phyloP scores from a whole-genome alignment of 176 grass and related monocot genomes.

The Carex scoparia region DNA sequence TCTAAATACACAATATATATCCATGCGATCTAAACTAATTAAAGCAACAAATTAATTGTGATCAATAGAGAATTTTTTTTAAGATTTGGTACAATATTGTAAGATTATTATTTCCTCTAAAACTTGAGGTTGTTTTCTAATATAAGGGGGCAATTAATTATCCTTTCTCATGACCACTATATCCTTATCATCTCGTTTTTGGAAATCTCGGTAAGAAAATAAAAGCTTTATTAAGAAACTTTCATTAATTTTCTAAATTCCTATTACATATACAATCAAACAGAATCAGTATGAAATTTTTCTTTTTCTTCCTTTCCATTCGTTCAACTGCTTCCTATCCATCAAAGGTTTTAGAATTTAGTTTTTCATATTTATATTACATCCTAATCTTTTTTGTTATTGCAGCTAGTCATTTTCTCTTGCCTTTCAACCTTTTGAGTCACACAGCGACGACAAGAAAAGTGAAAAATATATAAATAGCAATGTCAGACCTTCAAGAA shows the following conservation, averaged over 20 bases:
- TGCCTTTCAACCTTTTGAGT: not conserved
- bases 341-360: too few species aligned
- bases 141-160: not conserved
- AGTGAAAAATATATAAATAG: not conserved
- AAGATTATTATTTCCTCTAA: not conserved
- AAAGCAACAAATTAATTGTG: not conserved
- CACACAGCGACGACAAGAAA: slow-evolving; percentile 3
- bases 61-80: not conserved
- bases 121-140: not conserved
- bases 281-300: too few species aligned
- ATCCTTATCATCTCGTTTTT: not conserved
- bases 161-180: not conserved
- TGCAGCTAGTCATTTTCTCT: not conserved
- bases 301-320: too few species aligned
- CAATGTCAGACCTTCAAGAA: slow-evolving; percentile 2
- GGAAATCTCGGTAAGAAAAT: not conserved
- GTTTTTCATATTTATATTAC: too few species aligned
- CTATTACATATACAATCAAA: too few species aligned
- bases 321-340: too few species aligned
- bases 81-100: not conserved
- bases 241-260: too few species aligned
- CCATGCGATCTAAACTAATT: too few species aligned
- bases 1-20: too few species aligned
- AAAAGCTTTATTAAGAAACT: not conserved
- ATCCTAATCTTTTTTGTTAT: not conserved